Evolutionary conservation across 345 rosid genomes (phyloP).

Genomic region (Syzygium aromaticum): DNA sequence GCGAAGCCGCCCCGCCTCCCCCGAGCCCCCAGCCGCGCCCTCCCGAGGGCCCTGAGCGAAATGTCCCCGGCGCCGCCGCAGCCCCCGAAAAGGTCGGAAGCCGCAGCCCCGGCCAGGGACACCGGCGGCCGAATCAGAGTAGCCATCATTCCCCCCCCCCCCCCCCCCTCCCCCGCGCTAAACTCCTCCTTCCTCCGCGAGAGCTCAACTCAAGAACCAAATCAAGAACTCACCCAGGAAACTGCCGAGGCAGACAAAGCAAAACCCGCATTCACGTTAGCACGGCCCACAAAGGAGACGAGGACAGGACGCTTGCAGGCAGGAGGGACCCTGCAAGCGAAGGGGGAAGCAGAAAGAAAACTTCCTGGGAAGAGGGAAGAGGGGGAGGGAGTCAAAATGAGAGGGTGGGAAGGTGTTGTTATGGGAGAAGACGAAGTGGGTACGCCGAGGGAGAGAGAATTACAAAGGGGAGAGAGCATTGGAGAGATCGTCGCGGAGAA

Average conservation of each 20-base stretch:
- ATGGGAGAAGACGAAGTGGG: not conserved
- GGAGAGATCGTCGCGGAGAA: not conserved
- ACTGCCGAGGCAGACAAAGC: not conserved
- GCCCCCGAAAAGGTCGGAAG: not conserved
- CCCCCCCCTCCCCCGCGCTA: too few relatives aligned
- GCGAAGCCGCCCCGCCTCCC: constrained; percentile 19
- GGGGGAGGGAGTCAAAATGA: not conserved
- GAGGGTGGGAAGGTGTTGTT: not conserved
- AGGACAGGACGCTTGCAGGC: not conserved
- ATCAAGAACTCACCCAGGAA: not conserved
- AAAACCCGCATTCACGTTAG: not conserved
- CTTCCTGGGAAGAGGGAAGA: not conserved
- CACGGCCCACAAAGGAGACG: not conserved
- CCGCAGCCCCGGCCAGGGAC: not conserved
- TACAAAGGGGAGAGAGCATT: not conserved
- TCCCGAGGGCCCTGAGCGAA: constrained; percentile 37
- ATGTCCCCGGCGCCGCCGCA: not conserved
- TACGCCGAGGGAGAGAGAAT: not conserved
- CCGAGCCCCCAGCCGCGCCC: constrained; percentile 20
- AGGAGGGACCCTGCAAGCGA: too few relatives aligned
- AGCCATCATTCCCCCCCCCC: not conserved
- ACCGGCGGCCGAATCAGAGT: not conserved
- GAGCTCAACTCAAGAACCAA: not conserved
- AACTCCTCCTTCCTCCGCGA: too few relatives aligned
- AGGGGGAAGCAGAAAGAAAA: not conserved